These are phyloP conservation scores for Suillus spraguei DNA, from an alignment of 768 basidiomycete genomes.

Conservation along the genomic window DNA sequence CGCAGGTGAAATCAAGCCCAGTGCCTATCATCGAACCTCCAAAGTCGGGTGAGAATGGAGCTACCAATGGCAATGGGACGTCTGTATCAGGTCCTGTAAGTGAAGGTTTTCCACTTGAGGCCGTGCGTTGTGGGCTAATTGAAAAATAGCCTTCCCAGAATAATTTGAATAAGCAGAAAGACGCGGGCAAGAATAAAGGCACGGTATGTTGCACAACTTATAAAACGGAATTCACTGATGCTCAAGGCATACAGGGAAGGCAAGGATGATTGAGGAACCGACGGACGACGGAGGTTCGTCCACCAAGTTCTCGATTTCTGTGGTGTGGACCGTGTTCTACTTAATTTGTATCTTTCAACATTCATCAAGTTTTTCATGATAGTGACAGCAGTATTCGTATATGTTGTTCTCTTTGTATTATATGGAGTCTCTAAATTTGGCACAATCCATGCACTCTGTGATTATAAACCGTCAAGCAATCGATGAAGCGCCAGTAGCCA, in stretches of 20 bases:
- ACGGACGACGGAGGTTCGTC: not conserved
- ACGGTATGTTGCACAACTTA: not conserved
- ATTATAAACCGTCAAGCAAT: constrained; percentile 6
- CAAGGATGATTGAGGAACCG: not conserved
- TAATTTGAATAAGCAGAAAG: not conserved
- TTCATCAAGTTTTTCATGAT: not conserved
- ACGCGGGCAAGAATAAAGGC: not conserved
- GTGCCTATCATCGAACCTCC: not conserved
- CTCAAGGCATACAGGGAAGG: not conserved
- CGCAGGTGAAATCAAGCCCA: not conserved
- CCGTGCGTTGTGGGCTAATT: not conserved
- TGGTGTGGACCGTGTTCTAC: not conserved
- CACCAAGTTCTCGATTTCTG: too few relatives aligned
- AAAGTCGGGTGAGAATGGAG: not conserved
- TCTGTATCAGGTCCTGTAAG: not conserved
- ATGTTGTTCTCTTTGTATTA: not conserved
- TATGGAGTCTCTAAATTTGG: not conserved
- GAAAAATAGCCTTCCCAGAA: not conserved
- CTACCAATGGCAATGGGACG: not conserved
- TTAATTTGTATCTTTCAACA: not conserved
- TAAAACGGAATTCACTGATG: too few relatives aligned
- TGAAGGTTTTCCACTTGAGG: not conserved
- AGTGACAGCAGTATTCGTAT: not conserved
- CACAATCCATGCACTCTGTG: not conserved
- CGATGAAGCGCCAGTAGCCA: not conserved